Evolutionary conservation across 2,329 filamentous ascomycete species (phyloP).

Genomic region (Fusarium verrucosum): DNA sequence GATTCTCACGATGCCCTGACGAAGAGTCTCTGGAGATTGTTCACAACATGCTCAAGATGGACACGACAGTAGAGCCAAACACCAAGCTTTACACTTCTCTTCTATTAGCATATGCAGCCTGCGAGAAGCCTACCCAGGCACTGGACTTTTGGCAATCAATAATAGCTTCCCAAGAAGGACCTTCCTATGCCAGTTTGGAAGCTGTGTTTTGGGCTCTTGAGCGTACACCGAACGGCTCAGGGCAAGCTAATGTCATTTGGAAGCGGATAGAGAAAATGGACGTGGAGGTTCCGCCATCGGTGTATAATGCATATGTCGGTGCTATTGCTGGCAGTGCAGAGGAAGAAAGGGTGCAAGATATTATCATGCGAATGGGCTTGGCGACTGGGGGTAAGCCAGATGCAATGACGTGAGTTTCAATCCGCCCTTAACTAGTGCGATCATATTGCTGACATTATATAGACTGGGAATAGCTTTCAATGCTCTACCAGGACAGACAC

Average conservation of each 20-base stretch:
- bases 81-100: constrained; percentile 84
- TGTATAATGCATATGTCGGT: constrained; percentile 81
- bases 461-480: constrained; percentile 83
- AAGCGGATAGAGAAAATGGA: constrained; percentile 76
- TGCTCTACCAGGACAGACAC: constrained; percentile 69
- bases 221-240: constrained; percentile 64
- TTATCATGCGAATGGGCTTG: constrained; percentile 73
- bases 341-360: constrained; percentile 71
- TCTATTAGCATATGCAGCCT: constrained; percentile 84
- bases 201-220: constrained; percentile 85
- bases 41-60: constrained; percentile 95
- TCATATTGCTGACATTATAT: constrained; percentile 26
- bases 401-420: constrained; percentile 70
- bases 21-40: constrained; percentile 75
- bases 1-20: constrained; percentile 67
- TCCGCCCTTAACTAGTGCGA: neutral
- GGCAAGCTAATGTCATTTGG: constrained; percentile 74
- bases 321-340: constrained; percentile 78
- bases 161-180: constrained; percentile 83
- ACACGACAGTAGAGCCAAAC: constrained; percentile 78
- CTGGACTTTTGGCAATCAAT: constrained; percentile 87
- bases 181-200: constrained; percentile 80
- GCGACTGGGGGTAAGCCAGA: constrained; percentile 75
- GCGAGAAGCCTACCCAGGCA: constrained; percentile 71
- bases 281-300: constrained; percentile 75